Conservation (phyloP, 768 basidiomycete genomes). For the Lactifluus volemus region DNA sequence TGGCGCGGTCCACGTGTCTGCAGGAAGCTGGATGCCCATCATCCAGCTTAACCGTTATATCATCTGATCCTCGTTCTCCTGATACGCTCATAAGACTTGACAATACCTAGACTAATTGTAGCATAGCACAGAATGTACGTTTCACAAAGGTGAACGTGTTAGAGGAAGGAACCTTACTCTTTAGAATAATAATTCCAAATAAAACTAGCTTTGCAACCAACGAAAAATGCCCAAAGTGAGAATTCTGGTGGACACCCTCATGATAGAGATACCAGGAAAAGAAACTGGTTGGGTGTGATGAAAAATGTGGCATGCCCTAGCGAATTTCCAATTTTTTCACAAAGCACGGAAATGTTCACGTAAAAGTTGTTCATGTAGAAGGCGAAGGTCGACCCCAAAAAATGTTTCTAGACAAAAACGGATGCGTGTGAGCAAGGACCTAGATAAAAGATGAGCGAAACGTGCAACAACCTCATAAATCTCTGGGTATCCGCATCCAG, state of each 20-base stretch:
- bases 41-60: constrained; percentile 7
- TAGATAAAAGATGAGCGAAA: not conserved
- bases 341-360: not conserved
- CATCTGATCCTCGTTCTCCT: not conserved
- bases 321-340: not conserved
- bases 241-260: not conserved
- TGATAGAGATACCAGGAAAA: not conserved
- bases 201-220: no score
- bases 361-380: not conserved
- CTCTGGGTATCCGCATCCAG: not conserved
- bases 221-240: not conserved
- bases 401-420: not conserved
- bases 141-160: not conserved
- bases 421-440: not conserved
- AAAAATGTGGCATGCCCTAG: not conserved
- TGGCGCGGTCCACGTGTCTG: constrained; percentile 3
- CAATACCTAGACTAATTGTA: not conserved
- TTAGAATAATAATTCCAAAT: not conserved
- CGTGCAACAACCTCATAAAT: not conserved
- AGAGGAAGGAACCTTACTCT: no score
- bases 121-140: not conserved
- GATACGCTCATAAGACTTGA: not conserved
- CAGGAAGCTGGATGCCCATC: constrained; percentile 11
- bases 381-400: constrained; percentile 8
- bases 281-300: not conserved